Conservation (phyloP, 1,139 yeast genomes). For the Candida sanyaensis region DNA sequence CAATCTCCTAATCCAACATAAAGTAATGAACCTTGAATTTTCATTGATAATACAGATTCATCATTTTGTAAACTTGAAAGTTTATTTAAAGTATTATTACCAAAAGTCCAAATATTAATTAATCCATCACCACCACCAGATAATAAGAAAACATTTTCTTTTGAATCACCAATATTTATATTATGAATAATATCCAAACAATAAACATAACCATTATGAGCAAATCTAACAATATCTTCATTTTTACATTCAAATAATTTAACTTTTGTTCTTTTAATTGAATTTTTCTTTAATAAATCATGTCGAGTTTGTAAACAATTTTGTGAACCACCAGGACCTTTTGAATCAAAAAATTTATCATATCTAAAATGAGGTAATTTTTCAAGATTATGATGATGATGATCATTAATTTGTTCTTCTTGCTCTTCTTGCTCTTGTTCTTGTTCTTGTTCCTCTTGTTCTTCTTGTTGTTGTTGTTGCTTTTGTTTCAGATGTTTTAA, state of each 20-base stretch:
- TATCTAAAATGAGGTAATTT: constrained; percentile 79
- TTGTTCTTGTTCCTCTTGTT: too few species aligned
- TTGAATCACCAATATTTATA: constrained; percentile 15
- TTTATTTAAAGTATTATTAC: constrained; percentile 15
- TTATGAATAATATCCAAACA: constrained; percentile 51
- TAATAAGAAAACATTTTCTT: constrained; percentile 19
- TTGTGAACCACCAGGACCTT: constrained; percentile 74
- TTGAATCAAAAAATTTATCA: constrained; percentile 87
- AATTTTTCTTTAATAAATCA: constrained; percentile 22
- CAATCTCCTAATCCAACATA: constrained; percentile 83
- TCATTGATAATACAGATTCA: constrained; percentile 70
- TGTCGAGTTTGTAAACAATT: constrained; percentile 37
- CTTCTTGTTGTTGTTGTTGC: too few species aligned
- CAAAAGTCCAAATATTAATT: constrained; percentile 69
- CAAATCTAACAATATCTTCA: constrained; percentile 69
- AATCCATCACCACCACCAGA: constrained; percentile 91
- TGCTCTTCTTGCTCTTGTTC: too few species aligned
- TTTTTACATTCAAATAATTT: constrained; percentile 67
- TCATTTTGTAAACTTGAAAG: constrained; percentile 59
- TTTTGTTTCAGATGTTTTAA: constrained; percentile 1
- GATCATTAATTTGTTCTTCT: constrained; percentile 6
- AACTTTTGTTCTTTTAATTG: constrained; percentile 12
- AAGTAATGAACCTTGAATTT: constrained; percentile 60
- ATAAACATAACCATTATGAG: constrained; percentile 90
- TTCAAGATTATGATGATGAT: constrained; percentile 18